Percentiles rank a stretch among this genome's conserved stretches.
Evolutionary conservation across 768 basidiomycete genomes (phyloP).

Genomic region (Calocybe indica): DNA sequence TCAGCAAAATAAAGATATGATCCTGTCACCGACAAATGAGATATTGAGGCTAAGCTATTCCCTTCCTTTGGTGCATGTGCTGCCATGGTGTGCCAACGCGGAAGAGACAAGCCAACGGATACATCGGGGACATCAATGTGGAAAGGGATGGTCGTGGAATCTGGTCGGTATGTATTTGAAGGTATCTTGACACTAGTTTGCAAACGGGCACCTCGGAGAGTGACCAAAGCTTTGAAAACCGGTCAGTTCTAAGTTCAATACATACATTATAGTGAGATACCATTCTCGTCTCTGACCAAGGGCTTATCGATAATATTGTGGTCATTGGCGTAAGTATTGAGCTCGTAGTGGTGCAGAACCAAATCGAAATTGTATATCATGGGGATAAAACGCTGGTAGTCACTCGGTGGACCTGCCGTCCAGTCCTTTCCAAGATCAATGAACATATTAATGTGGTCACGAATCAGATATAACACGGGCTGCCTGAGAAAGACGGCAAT

Average conservation of each 20-base stretch:
- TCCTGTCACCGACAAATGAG: slow-evolving; percentile 51
- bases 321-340: slow-evolving; percentile 87
- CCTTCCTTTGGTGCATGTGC: slow-evolving; percentile 59
- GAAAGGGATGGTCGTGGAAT: slow-evolving; percentile 64
- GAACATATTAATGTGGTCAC: slow-evolving; percentile 94
- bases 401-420: slow-evolving; percentile 74
- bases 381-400: slow-evolving; percentile 81
- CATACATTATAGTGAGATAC: slow-evolving; percentile 31
- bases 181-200: slow-evolving; percentile 51
- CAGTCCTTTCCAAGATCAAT: slow-evolving; percentile 92
- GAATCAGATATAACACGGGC: slow-evolving; percentile 71
- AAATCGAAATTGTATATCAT: slow-evolving; percentile 70
- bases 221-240: slow-evolving; percentile 58
- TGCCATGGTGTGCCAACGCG: slow-evolving; percentile 85
- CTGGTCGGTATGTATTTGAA: slow-evolving; percentile 67
- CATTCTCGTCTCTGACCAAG: slow-evolving; percentile 74
- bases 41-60: slow-evolving; percentile 56
- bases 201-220: slow-evolving; percentile 52
- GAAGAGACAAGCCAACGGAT: slow-evolving; percentile 57
- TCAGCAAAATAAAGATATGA: slow-evolving; percentile 73
- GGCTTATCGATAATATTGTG: slow-evolving; percentile 96
- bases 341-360: slow-evolving; percentile 65
- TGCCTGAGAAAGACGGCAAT: slow-evolving; percentile 67
- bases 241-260: not conserved
- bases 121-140: slow-evolving; percentile 52